Percentiles rank a stretch among this genome's conserved stretches.
Evolutionary conservation across 2,329 filamentous ascomycete genomes (phyloP).

Genomic region (Grosmannia clavigera): DNA sequence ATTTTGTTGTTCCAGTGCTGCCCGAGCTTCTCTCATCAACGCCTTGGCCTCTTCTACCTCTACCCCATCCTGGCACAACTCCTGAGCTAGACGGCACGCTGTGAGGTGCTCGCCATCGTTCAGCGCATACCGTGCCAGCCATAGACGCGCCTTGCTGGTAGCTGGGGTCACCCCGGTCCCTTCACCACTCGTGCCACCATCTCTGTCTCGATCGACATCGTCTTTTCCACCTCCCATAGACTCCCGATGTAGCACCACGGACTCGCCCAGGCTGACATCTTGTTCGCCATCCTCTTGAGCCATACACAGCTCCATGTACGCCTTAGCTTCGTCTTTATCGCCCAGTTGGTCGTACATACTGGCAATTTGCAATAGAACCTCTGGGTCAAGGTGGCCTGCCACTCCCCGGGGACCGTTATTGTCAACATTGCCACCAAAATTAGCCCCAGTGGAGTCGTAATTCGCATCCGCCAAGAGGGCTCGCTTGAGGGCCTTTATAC

Average conservation of each 20-base stretch:
- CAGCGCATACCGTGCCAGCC: slow-evolving; percentile 79
- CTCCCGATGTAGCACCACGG: slow-evolving; percentile 43
- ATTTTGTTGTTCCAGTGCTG: slow-evolving; percentile 45
- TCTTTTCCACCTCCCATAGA: slow-evolving; percentile 17
- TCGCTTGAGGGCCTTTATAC: slow-evolving; percentile 89
- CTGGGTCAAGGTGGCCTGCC: slow-evolving; percentile 64
- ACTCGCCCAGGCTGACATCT: slow-evolving; percentile 29
- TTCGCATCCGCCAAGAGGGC: slow-evolving; percentile 81
- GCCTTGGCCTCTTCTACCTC: slow-evolving; percentile 97
- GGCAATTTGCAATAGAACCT: slow-evolving; percentile 82
- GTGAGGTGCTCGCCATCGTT: slow-evolving; percentile 60
- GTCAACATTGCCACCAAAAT: slow-evolving; percentile 36
- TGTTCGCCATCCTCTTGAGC: slow-evolving; percentile 72
- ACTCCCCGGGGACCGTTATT: slow-evolving; percentile 27
- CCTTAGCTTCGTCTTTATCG: slow-evolving; percentile 67
- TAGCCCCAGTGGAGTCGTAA: slow-evolving; percentile 51
- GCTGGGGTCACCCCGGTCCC: slow-evolving; percentile 80
- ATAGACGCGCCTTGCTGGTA: slow-evolving; percentile 85
- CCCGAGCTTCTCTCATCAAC: slow-evolving; percentile 73
- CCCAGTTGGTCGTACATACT: slow-evolving; percentile 72
- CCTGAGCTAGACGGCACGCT: slow-evolving; percentile 71
- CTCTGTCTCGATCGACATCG: slow-evolving; percentile 23
- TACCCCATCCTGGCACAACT: slow-evolving; percentile 88
- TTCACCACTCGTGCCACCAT: slow-evolving; percentile 21
- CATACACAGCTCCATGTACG: slow-evolving; percentile 92